Conservation (phyloP, 2,329 filamentous ascomycete species). For the Aspergillus tamarii region DNA sequence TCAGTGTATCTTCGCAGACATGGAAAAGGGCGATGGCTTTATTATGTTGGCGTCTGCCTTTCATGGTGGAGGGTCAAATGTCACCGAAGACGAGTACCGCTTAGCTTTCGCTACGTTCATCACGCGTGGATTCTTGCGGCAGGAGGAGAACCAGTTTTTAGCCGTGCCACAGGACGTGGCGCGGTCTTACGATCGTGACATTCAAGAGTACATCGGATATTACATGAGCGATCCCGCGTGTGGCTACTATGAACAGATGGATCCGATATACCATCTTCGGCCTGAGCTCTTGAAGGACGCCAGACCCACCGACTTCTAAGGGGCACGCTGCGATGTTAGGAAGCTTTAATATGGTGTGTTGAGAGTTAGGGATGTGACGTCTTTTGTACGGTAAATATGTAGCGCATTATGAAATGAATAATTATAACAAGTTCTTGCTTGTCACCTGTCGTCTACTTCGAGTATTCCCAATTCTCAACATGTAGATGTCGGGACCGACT, state of each 20-base stretch:
- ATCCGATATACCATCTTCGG: slow-evolving; percentile 12
- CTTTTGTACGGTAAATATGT: no score
- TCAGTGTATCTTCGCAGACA: slow-evolving; percentile 30
- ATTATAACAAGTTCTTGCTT: no score
- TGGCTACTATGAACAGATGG: slow-evolving; percentile 15
- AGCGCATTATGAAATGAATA: no score
- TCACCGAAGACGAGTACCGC: slow-evolving; percentile 34
- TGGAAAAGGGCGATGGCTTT: slow-evolving; percentile 41
- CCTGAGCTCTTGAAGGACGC: not conserved
- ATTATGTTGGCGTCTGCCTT: slow-evolving; percentile 40
- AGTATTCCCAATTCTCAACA: no score
- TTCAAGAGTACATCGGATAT: slow-evolving; percentile 25
- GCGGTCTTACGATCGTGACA: slow-evolving; percentile 14
- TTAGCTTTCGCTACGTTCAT: slow-evolving; percentile 39
- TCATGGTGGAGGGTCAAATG: slow-evolving; percentile 41
- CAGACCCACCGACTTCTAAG: not conserved
- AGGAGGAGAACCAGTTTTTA: slow-evolving; percentile 48
- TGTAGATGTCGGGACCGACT: no score
- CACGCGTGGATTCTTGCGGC: slow-evolving; percentile 37
- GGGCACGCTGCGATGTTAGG: no score
- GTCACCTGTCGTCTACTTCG: no score
- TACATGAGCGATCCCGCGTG: slow-evolving; percentile 20
- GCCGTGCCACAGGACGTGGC: slow-evolving; percentile 16
- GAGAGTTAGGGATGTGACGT: no score
- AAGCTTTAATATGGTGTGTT: no score